Base-by-base conservation (phyloP, 2,329 filamentous ascomycete species). In the Calonectria honghensis region DNA sequence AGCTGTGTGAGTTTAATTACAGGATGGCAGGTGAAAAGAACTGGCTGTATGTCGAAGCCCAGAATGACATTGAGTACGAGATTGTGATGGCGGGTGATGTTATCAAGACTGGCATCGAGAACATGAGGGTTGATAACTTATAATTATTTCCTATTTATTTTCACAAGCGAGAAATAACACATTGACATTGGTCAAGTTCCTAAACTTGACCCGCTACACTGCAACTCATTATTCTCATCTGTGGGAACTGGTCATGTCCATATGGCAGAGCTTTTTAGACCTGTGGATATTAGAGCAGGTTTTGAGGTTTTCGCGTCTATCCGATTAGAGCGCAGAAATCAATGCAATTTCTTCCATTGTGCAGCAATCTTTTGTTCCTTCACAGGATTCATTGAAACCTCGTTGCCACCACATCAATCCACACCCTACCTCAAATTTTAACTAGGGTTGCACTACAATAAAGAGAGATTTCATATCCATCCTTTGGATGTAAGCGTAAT, bases 21-120 rank as follows among this genome's bases (percentile, higher is more conserved):
- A 78, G 76, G 52, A 88, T 89, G 87, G 87, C 87, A 32, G 86
- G 86, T 65, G 87, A 89, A 80, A 85, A 85, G 77, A 82, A 89
- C 71, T 82, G 82, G 70, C 76, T 89, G 51, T 89, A 89, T 78
- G 82, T 84, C 35, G 87, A 89, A 82, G 86, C 85, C 9, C 87
- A 89, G 80, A 83, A 85, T 6, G 88, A 89, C 74, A 78, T 89
- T n/a, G 83, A 88, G 74, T 84, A 84, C 63, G 87, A 88, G 82
- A 85, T 89, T 78, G 86, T 85, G 77, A 82, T 85, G 74, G 84
- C 84, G 1, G 87, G 85, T 7, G 82, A 78, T 50, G 61, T 70
- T 29, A 70, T 70, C 54, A 70, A 64, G 54, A 64, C 57, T 54
- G 68, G 68, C 50, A 14, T 70, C 48, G 68, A 70, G 35, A 70